phyloP scores from a whole-genome alignment of 768 basidiomycete genomes.

The Mycena albidolilacea region DNA sequence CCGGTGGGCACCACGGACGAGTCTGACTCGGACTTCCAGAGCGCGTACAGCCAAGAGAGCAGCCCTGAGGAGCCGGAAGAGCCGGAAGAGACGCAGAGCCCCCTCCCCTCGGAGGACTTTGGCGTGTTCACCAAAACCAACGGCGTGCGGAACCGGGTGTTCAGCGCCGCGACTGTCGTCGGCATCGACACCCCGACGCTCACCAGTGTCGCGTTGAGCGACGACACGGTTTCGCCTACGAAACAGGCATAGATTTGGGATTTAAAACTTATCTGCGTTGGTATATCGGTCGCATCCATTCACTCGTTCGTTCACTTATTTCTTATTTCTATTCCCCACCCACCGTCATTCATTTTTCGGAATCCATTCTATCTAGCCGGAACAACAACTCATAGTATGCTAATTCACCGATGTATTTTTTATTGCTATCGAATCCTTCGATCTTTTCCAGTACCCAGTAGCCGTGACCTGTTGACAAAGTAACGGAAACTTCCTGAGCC shows the following conservation, averaged over 20 bases:
- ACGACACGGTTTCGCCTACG: constrained; percentile 50
- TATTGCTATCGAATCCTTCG: constrained; percentile 21
- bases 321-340: constrained; percentile 28
- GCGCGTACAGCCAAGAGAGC: constrained; percentile 67
- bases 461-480: too few relatives aligned
- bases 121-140: constrained; percentile 34
- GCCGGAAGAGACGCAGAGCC: constrained; percentile 44
- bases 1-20: constrained; percentile 69
- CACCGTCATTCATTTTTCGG: constrained; percentile 26
- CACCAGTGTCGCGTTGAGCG: constrained; percentile 56
- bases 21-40: constrained; percentile 90
- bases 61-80: constrained; percentile 45
- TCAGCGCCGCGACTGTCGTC: constrained; percentile 67
- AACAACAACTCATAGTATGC: constrained; percentile 34
- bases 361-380: neutral
- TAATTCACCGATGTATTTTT: constrained; percentile 39
- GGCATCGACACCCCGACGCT: constrained; percentile 44
- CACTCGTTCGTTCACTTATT: constrained; percentile 28
- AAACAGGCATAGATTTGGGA: constrained; percentile 8
- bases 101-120: constrained; percentile 46
- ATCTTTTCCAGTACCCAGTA: neutral
- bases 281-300: constrained; percentile 18
- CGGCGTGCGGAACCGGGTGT: constrained; percentile 66
- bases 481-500: too few relatives aligned
- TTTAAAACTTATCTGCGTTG: neutral